These are phyloP conservation scores for Pleurotus djamor DNA, from an alignment of 768 basidiomycete species.

Conservation along the genomic window DNA sequence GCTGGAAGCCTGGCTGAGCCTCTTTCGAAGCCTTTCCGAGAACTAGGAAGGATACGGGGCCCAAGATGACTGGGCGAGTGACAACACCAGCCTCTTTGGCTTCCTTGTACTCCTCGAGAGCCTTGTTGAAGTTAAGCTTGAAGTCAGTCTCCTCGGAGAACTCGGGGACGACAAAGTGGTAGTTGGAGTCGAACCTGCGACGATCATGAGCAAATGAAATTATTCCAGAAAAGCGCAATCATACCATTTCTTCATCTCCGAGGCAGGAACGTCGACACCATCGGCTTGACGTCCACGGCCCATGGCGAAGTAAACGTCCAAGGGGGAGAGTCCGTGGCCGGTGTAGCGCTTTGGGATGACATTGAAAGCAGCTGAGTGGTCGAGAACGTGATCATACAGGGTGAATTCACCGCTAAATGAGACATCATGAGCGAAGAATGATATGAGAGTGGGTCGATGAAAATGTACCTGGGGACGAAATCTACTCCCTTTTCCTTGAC, in stretches of 20 bases:
- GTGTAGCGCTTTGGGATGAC: constrained; percentile 94
- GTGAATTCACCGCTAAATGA: constrained; percentile 90
- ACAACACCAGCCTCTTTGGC: constrained; percentile 85
- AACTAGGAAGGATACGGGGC: constrained; percentile 92
- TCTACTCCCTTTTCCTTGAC: constrained; percentile 88
- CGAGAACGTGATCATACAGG: constrained; percentile 97
- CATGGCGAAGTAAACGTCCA: constrained; percentile 99
- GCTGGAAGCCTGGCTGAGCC: constrained; percentile 80
- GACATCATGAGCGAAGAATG: constrained; percentile 15
- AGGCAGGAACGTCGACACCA: constrained; percentile 94
- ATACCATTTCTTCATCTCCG: constrained; percentile 99
- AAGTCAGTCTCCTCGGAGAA: constrained; percentile 88
- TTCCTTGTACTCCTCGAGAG: constrained; percentile 91
- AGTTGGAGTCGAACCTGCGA: constrained; percentile 95
- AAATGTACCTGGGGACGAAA: constrained; percentile 81
- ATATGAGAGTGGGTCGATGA: constrained; percentile 8
- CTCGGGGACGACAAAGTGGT: constrained; percentile 98
- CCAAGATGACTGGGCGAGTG: constrained; percentile 95
- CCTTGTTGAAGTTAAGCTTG: constrained; percentile 96
- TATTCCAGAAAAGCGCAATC: constrained; percentile 20
- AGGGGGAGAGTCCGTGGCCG: constrained; percentile 78
- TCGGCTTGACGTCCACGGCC: constrained; percentile 96
- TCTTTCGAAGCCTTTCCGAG: constrained; percentile 92
- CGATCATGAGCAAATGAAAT: constrained; percentile 7
- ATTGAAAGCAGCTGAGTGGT: constrained; percentile 95